Evolutionary conservation across 306 rosid species (phyloP), one percentile per base, ranked within the genome.

Genomic region (Dryas alaskensis): DNA sequence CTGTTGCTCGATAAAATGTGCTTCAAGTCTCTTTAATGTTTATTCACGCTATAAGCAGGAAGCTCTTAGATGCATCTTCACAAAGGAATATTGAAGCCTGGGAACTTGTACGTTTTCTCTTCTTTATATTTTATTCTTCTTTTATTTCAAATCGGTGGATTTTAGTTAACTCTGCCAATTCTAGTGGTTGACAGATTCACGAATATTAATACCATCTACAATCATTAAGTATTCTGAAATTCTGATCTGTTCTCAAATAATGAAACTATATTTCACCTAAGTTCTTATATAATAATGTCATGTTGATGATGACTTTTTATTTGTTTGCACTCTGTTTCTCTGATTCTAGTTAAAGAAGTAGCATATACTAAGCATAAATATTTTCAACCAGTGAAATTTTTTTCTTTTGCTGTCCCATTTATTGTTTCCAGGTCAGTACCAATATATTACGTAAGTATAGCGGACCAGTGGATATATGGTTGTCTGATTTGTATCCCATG

Each of bases 391-490:
- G 2, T 9, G 43, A 42, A 6, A 42, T 14, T 2, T 6, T 31
- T 73, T 43, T 52, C 57, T 76, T 84, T 27, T 40, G 59, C 51
- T 19, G n/a, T 27, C 14, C 37, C 19, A 6, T 69, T 44, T 60
- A 73, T 46, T 76, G 49, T 60, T 73, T 64, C 68, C 73, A 91
- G 96, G 89, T 91, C 6, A 94, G 96, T 86, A 86, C 87, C 76
- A 94, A 87, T 75, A 83, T 89, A 79, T 80, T 89, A 43, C 90
- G 95, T 77, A 91, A 94, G 87, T 94, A 91, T 65, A 86, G 86
- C 47, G 98, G 96, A 73, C 96, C 95, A 8, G 27, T 89, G 59
- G 98, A 94, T 82, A 79, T 94, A 60, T 94, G 98, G 97, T 39
- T 85, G 53, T 89, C 97, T 60, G 76, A 73, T 65, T 52, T 91